Base-by-base conservation (phyloP, 805 yeast species). In the Metschnikowia picachoensis region DNA sequence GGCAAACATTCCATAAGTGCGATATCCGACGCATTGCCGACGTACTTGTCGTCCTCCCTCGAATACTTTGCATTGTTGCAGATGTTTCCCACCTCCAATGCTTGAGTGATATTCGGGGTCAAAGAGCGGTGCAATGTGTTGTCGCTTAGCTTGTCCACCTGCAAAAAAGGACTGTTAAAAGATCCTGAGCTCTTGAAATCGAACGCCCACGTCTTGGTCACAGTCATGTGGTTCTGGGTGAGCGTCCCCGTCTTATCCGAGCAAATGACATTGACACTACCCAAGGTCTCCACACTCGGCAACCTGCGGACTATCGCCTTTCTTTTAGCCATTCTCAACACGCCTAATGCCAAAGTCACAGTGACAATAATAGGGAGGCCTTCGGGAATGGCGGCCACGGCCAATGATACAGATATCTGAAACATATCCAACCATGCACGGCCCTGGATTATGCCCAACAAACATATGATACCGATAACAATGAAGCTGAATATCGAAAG, bases 371-470 rank as follows among this genome's bases (percentile, higher is more conserved):
- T 94, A 0, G 99, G 99, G 55, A 94, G 77, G 44, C 99, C 99
- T 67, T 94, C 99, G 5, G 99, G 99, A 57, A 94, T 94, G 3
- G 99, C 99, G 41, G 99, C 99, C 15, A 94, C 99, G 3, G 99
- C 99, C 51, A 94, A 74, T 1, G 97, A 90, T 9, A 94, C 99
- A 1, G 97, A 88, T 48, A 94, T 90, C 65, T 92, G 97, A 69
- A 94, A 92, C 97, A 95, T 94, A 52, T 94, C 98, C 47, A 94
- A 76, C 97, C 97, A 91, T 9, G 87, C 78, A 51, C 95, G 85
- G 40, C 99, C 98, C 70, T 94, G 96, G 39, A 88, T 48, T 16
- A 94, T 76, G 48, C 99, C 99, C 55, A 94, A 76, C 17, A 94
- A 60, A 58, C 97, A 92, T 60, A 94, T 94, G n/a, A 86, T 64